Percentiles rank a stretch among this genome's conserved stretches.
phyloP scores from a whole-genome alignment of 345 rosid genomes.

The Pseudoturritis turrita region DNA sequence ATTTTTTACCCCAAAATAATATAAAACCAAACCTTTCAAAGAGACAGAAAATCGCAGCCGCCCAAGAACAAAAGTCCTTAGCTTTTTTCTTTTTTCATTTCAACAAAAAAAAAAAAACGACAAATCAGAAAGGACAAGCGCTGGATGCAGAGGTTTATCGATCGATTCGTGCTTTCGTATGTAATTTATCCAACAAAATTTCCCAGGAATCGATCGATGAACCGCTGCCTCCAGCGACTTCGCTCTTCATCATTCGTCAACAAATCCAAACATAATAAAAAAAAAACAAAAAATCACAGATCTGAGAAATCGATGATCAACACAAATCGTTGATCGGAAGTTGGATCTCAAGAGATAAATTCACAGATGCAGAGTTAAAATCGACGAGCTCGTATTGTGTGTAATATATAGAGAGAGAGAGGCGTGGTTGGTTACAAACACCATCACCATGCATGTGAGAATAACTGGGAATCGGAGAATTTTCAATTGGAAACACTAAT shows the following conservation, averaged over 20 bases:
- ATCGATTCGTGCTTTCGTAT: conserved; percentile 68
- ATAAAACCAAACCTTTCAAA: not conserved
- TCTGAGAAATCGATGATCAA: conserved; percentile 16
- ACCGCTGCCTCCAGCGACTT: conserved; percentile 99
- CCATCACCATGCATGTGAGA: conserved; percentile 5
- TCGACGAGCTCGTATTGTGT: not conserved
- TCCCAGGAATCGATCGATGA: conserved; percentile 94
- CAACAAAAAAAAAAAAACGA: not conserved
- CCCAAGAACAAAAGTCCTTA: not conserved
- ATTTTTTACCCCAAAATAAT: not conserved
- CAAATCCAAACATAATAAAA: not conserved
- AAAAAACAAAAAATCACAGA: not conserved
- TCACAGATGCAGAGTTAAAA: not conserved
- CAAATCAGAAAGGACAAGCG: conserved; percentile 27
- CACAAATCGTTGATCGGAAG: not conserved
- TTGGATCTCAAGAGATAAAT: not conserved
- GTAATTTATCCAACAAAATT: not conserved
- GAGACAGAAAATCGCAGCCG: not conserved
- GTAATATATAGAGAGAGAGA: conserved; percentile 1
- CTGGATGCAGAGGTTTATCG: conserved; percentile 99
- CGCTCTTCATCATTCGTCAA: conserved; percentile 14
- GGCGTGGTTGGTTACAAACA: conserved; percentile 1
- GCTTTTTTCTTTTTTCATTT: not conserved
- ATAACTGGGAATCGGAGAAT: not conserved
- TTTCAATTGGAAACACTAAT: not conserved